Base-by-base conservation (phyloP, 495 filamentous ascomycete genomes). In the Bathelium albidoporum region DNA sequence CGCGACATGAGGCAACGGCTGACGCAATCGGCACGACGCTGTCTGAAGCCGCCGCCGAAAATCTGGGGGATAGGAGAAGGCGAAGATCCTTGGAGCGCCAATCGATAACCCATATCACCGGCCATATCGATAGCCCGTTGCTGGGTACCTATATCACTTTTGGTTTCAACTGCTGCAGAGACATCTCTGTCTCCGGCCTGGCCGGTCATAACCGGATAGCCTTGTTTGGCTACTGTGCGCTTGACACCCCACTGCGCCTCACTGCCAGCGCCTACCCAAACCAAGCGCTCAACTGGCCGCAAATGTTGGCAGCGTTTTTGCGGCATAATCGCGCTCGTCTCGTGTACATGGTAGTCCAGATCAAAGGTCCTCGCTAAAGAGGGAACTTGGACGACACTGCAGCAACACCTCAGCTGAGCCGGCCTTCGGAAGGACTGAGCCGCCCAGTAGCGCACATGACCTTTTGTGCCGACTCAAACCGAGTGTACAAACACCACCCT, bases 41-140 rank as follows among this genome's bases (percentile, higher is more conserved):
- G 43, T 3, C 3, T n/a, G 10, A 20, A 3, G 10, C 4, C 9
- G 24, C 49, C 49, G 49, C 49, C 16, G 49, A 26, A 29, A 55
- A 55, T 55, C 49, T 55, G 49, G 49, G 49, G 49, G 9, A 16
- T 55, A 5, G 49, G 11, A 55, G 49, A 9, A 55, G 24, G 24
- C 64, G 59, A 64, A 61, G 64, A 68, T 62, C 64, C 66, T 62
- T 52, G 63, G 61, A 62, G 61, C 39, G 58, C 69, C 66, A 66
- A 66, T 68, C 64, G 64, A 59, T 65, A 60, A 61, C 66, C 69
- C 66, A 71, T 65, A 65, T 3, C 59, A 59, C 53, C 55, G 66
- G 66, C 66, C 60, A 58, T 71, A 71, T 71, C 69, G 69, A 71
- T 71, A 68, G 64, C 66, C 24, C 5, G 24, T 26, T 26, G 16